Evolutionary conservation across 345 rosid species (phyloP), one percentile per base, ranked within the genome.

Genomic region (Aethionema arabicum): DNA sequence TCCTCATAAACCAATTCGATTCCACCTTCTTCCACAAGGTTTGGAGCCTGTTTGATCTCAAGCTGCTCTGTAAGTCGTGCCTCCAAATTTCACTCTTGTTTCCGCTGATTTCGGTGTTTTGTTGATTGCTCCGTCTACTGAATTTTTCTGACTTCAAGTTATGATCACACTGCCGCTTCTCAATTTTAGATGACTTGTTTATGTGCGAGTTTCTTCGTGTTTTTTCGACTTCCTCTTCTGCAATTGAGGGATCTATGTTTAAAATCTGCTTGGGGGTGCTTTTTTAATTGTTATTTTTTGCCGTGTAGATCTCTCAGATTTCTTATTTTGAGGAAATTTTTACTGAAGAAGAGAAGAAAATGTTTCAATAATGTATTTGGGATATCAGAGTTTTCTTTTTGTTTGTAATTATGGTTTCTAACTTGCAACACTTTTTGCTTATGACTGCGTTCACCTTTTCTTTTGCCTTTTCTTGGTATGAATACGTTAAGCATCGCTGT

Each of bases 281-380:
- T 3, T 29, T 38, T 14, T 52, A 39, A 68, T 68, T 14, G 29
- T 61, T 40, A 41, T 21, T 41, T 59, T 12, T 5, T n/a, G n/a
- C 13, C 14, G 4, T 14, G 5, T 53, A 70, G 74, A 70, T 63
- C 69, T 63, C 68, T 69, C 59, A 47, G 45, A 55, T 69, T 69
- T 55, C 46, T 21, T 43, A 38, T 62, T 5, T 11, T 7, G 32
- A 51, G 52, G 45, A 52, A 32, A n/a, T 50, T 38, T 32, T 46
- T 11, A 48, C 11, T 37, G 40, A 37, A 37, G 11, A 37, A 37
- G 11, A 37, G 11, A 10, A 37, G 40, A 37, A 4, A 37, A 10
- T 6, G n/a, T 6, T 37, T 6, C 1, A 6, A 6, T 37, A 37
- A 6, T 40, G 10, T 40, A 8, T 40, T 40, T 40, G 44, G 44